These are phyloP conservation scores for Alternaria sp. DNA, from an alignment of 2,329 filamentous ascomycete genomes.

Conservation along the genomic window DNA sequence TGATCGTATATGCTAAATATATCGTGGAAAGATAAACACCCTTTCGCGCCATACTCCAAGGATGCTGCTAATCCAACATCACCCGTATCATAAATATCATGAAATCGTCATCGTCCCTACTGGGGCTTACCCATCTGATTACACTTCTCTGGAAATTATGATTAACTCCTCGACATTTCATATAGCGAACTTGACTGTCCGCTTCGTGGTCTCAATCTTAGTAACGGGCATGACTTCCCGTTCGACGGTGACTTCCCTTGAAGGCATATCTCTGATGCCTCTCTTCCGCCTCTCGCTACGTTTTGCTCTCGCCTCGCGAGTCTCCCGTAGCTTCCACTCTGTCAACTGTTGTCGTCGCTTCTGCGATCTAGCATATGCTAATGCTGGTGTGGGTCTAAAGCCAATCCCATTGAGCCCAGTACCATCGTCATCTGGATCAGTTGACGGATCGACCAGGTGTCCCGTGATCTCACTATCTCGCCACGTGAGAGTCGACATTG, in stretches of 20 bases:
- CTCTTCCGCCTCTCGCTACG: conserved; percentile 61
- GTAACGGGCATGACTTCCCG: conserved; percentile 32
- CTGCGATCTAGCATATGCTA: conserved; percentile 65
- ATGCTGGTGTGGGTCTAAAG: conserved; percentile 68
- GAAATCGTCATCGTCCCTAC: conserved; percentile 31
- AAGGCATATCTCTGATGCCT: conserved; percentile 39
- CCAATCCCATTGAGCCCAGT: conserved; percentile 71
- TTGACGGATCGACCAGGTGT: conserved; percentile 59
- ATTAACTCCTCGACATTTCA: conserved; percentile 28
- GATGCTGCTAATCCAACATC: conserved; percentile 17
- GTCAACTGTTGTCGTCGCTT: conserved; percentile 66
- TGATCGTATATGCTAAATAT: background rate
- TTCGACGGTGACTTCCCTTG: conserved; percentile 41
- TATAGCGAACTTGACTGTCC: conserved; percentile 47
- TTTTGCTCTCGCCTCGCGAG: conserved; percentile 65
- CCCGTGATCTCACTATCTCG: conserved; percentile 70
- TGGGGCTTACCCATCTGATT: background rate
- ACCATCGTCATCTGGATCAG: conserved; percentile 68
- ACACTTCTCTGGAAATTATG: conserved; percentile 21
- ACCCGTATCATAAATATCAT: conserved; percentile 25
- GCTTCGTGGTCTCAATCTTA: conserved; percentile 24
- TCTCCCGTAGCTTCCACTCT: conserved; percentile 68
- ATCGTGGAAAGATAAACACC: conserved; percentile 6
- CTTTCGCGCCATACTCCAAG: conserved; percentile 17
- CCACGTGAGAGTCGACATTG: conserved; percentile 59